Evolutionary conservation across 164 flowering plant genomes (phyloP).

Genomic region (Amborella trichopoda): DNA sequence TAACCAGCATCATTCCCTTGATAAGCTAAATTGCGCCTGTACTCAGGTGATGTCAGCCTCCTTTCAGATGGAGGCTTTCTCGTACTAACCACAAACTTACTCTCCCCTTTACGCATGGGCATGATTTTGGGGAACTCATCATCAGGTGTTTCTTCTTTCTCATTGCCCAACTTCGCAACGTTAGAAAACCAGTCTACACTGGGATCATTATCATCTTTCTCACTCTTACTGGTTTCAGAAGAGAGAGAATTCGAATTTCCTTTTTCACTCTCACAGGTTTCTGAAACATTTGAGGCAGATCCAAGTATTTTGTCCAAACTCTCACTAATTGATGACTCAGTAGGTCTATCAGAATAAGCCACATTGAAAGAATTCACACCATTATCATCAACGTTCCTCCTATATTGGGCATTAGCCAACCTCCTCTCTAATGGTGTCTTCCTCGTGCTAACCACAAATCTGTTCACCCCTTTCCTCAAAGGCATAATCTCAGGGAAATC

Average conservation of each 20-base stretch:
- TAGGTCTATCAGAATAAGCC: constrained; percentile 9
- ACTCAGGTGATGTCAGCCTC: constrained; percentile 8
- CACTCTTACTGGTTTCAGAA: constrained; percentile 1
- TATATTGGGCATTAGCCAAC: constrained; percentile 32
- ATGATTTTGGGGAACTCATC: constrained; percentile 77
- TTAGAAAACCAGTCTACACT: constrained; percentile 80
- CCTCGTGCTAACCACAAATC: constrained; percentile 66
- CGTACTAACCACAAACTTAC: constrained; percentile 71
- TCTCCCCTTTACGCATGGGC: constrained; percentile 89
- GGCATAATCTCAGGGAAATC: constrained; percentile 76
- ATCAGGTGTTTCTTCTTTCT: constrained; percentile 55
- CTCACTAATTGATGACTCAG: constrained; percentile 13
- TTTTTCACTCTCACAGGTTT: constrained; percentile 1
- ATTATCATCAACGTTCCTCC: constrained; percentile 22
- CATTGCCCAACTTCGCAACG: constrained; percentile 60
- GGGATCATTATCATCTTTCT: constrained; percentile 2
- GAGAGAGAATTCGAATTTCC: too few species aligned
- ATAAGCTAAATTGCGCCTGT: constrained; percentile 1
- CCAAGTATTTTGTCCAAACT: constrained; percentile 38
- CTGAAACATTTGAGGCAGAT: constrained; percentile 11
- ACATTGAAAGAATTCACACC: constrained; percentile 15
- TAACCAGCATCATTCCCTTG: constrained; percentile 25
- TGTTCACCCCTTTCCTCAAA: constrained; percentile 53
- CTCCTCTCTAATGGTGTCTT: constrained; percentile 67
- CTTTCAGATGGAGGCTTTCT: constrained; percentile 25